phyloP scores from a whole-genome alignment of 2,329 filamentous ascomycete genomes.

The Botrytis sinoallii region DNA sequence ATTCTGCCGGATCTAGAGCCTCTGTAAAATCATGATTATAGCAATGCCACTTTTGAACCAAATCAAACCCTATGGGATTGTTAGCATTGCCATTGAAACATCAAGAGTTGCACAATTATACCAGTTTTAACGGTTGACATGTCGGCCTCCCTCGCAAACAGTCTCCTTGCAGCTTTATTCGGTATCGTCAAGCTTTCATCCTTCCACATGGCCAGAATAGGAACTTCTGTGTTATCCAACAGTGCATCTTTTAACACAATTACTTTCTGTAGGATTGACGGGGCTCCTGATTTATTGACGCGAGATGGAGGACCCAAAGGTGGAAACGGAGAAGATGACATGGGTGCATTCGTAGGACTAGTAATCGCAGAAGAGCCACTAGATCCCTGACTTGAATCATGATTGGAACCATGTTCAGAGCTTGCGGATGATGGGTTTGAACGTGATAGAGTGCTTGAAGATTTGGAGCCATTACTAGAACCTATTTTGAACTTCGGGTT shows the following conservation, averaged over 20 bases:
- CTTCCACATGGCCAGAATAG: conserved; percentile 77
- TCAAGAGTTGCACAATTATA: background rate
- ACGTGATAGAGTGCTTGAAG: conserved; percentile 20
- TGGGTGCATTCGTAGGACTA: conserved; percentile 51
- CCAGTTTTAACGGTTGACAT: conserved; percentile 44
- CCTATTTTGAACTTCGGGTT: background rate
- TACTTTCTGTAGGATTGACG: conserved; percentile 69
- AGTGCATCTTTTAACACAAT: conserved; percentile 74
- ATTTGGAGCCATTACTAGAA: background rate
- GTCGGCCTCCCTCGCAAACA: conserved; percentile 48
- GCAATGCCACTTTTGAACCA: conserved; percentile 58
- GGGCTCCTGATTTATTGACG: conserved; percentile 52
- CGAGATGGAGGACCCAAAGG: conserved; percentile 63
- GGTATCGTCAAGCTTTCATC: conserved; percentile 72
- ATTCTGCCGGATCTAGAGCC: conserved; percentile 55
- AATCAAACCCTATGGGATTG: conserved; percentile 42
- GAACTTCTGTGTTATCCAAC: conserved; percentile 70
- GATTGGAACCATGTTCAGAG: conserved; percentile 31
- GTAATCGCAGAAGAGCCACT: conserved; percentile 41
- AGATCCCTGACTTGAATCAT: conserved; percentile 27
- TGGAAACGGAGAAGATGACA: conserved; percentile 60
- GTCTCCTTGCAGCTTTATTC: conserved; percentile 54
- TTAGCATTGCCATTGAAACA: background rate
- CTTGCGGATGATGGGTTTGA: conserved; percentile 34
- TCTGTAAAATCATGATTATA: conserved; percentile 66